Percentiles rank a stretch among this genome's conserved stretches.
phyloP scores from a whole-genome alignment of 768 basidiomycete species.

The Lanmaoa pseudosensibilis region DNA sequence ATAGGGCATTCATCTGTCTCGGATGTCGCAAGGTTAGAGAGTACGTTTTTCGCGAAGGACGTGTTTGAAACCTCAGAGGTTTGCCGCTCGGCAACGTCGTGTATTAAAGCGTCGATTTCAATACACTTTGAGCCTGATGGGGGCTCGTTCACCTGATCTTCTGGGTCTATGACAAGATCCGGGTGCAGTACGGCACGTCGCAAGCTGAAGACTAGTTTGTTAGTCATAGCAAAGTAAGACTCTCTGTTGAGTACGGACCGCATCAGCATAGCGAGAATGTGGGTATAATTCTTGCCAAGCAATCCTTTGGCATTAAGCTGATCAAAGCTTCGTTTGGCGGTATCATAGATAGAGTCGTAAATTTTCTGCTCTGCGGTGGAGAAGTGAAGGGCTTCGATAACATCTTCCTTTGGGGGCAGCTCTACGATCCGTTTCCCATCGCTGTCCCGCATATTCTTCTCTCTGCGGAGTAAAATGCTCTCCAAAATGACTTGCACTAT shows the following conservation, averaged over 20 bases:
- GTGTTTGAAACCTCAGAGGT: slow-evolving; percentile 33
- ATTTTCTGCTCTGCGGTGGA: slow-evolving; percentile 79
- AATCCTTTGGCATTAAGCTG: slow-evolving; percentile 76
- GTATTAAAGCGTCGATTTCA: slow-evolving; percentile 60
- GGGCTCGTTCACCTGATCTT: slow-evolving; percentile 39
- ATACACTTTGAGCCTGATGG: slow-evolving; percentile 39
- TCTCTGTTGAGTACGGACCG: slow-evolving; percentile 47
- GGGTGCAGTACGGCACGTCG: slow-evolving; percentile 94
- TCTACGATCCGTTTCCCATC: slow-evolving; percentile 88
- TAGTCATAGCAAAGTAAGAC: background rate
- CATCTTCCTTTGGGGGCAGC: slow-evolving; percentile 80
- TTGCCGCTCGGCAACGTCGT: slow-evolving; percentile 45
- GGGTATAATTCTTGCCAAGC: slow-evolving; percentile 77
- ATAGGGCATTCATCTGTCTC: slow-evolving; percentile 76
- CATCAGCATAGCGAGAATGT: slow-evolving; percentile 95
- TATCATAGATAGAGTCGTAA: slow-evolving; percentile 82
- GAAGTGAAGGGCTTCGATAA: slow-evolving; percentile 76
- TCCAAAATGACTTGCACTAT: slow-evolving; percentile 94
- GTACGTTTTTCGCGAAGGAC: slow-evolving; percentile 61
- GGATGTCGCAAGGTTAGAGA: slow-evolving; percentile 53
- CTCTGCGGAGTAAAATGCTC: slow-evolving; percentile 80
- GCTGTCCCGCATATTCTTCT: slow-evolving; percentile 88
- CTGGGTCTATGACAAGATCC: slow-evolving; percentile 65
- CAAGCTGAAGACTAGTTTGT: slow-evolving; percentile 47
- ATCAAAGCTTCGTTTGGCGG: slow-evolving; percentile 80